Conservation (phyloP, 1,284 basidiomycete species). For the Agaricales sp. region DNA sequence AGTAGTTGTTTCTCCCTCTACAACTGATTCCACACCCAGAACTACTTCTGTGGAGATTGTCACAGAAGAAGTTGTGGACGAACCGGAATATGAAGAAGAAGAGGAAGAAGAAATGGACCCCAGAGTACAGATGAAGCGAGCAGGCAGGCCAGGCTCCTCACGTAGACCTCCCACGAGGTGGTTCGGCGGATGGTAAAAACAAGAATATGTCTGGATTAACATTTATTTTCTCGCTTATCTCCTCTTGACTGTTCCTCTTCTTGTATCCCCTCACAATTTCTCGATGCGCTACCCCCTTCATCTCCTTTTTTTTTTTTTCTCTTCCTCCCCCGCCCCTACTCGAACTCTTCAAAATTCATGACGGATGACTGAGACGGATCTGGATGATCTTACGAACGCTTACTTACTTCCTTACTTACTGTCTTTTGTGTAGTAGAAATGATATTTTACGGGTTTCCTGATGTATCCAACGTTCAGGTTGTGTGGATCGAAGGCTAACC, state of each 20-base stretch:
- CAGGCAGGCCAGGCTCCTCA: background rate
- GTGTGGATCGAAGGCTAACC: too few relatives aligned
- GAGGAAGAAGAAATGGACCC: background rate
- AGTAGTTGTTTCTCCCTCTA: slow-evolving; percentile 41
- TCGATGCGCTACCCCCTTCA: background rate
- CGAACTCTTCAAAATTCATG: background rate
- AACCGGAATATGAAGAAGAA: slow-evolving; percentile 1
- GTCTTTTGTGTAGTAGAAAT: background rate
- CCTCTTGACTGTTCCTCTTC: background rate
- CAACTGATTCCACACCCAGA: slow-evolving; percentile 44
- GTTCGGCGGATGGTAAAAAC: background rate
- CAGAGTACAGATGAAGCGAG: background rate
- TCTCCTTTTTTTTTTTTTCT: background rate
- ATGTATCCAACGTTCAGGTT: too few relatives aligned
- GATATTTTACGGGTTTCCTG: background rate
- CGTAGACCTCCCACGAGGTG: background rate
- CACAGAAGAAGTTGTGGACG: slow-evolving; percentile 29
- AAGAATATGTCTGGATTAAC: background rate
- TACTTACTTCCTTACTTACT: slow-evolving; percentile 1
- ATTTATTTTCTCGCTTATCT: background rate
- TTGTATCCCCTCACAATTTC: background rate
- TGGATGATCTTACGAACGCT: slow-evolving; percentile 2
- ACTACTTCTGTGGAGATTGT: slow-evolving; percentile 65
- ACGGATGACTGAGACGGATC: slow-evolving; percentile 1
- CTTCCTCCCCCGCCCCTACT: background rate